Conservation (phyloP, 2,329 filamentous ascomycete genomes). For the Dothiorella sarmentorum region DNA sequence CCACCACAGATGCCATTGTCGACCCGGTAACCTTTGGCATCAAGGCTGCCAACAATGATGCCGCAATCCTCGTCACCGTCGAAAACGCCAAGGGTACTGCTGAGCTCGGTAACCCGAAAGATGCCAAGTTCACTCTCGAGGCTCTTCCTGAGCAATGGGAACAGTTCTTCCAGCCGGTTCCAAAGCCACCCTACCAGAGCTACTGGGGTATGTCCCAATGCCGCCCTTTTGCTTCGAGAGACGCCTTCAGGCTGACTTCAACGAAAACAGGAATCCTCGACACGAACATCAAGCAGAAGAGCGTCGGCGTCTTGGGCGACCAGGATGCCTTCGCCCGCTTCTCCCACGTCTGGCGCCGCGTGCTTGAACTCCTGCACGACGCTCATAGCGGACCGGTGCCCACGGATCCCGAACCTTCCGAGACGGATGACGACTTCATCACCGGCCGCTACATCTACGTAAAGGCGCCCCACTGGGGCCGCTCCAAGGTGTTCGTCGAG, state of each 20-base stretch:
- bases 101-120: constrained; percentile 29
- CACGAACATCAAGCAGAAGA: constrained; percentile 51
- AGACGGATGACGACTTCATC: constrained; percentile 35
- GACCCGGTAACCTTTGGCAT: constrained; percentile 33
- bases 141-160: constrained; percentile 47
- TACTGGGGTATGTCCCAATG: constrained; percentile 41
- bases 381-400: constrained; percentile 45
- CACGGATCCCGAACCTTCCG: constrained; percentile 29
- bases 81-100: constrained; percentile 30
- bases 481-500: constrained; percentile 51
- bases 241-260: constrained; percentile 18
- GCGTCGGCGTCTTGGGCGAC: constrained; percentile 47
- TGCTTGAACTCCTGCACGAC: constrained; percentile 48
- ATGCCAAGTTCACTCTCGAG: constrained; percentile 38
- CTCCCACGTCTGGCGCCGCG: constrained; percentile 47
- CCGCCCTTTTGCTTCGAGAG: neutral
- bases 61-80: constrained; percentile 33
- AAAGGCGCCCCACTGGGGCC: constrained; percentile 46
- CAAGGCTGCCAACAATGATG: constrained; percentile 34
- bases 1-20: constrained; percentile 33
- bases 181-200: constrained; percentile 42
- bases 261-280: constrained; percentile 28
- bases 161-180: constrained; percentile 44
- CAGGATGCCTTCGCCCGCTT: constrained; percentile 44
- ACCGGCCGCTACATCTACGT: constrained; percentile 49